Evolutionary conservation across 148 eudicot species (phyloP), one percentile per base, ranked within the genome.

Genomic region (Arctostaphylos glauca): DNA sequence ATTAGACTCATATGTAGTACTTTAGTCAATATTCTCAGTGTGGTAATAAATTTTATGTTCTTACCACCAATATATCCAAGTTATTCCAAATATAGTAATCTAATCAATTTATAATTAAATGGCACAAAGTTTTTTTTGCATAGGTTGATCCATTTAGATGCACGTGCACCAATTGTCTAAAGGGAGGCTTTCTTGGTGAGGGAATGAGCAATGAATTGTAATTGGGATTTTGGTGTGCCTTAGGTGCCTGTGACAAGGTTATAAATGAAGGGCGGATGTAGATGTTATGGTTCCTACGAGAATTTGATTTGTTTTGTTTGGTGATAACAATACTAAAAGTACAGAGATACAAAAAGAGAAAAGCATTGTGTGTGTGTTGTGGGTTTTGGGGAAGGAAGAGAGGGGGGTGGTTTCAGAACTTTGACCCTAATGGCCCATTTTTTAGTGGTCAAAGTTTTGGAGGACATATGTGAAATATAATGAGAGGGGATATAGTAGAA

Each of bases 201-300:
- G 44, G 18, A 10, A 15, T 13, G 44, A 18, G 44, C 73, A 4
- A 68, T 46, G 47, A 25, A 25, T 16, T 68, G 18, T 5, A 68
- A 68, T 38, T 31, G 44, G 73, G 38, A 68, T 68, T 67, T 67
- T 67, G 73, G 44, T 67, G 73, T 67, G 73, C 73, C 46, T 10
- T 67, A 44, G 44, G 68, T 64, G 38, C 38, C 5, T 31, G 16
- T 38, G 73, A 38, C 15, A 31, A 55, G 15, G 12, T 31, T 31
- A 31, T 31, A 31, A 31, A 31, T 31, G 38, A 31, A 31, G 38
- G 73, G 44, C 13, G 73, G 73, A 67, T 13, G 18, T 67, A 38
- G 44, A 25, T 31, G 73, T 12, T 64, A 38, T 67, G 44, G 15
- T 67, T 38, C 8, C 73, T 25, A 31, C 46, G 31, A 31, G 73